Evolutionary conservation across 768 basidiomycete genomes (phyloP).

Genomic region (Leccinum disarticulatum): DNA sequence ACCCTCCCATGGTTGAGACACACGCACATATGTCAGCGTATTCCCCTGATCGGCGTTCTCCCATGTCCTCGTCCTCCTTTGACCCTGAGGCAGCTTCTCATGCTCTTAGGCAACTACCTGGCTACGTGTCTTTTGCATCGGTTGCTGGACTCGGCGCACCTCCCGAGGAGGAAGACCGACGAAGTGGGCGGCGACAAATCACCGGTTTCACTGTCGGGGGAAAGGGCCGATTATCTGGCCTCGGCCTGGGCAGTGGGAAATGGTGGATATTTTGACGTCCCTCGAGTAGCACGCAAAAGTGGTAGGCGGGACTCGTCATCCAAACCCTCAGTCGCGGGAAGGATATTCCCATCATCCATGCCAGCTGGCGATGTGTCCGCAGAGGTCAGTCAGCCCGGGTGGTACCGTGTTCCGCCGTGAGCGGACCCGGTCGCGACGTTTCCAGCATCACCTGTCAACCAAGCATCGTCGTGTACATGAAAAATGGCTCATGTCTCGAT

Average conservation of each 20-base stretch:
- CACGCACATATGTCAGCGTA: slow-evolving; percentile 10
- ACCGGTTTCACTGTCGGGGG: slow-evolving; percentile 18
- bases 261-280: slow-evolving; percentile 31
- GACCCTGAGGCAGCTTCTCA: slow-evolving; percentile 63
- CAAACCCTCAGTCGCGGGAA: slow-evolving; percentile 2
- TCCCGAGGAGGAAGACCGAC: slow-evolving; percentile 43
- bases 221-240: slow-evolving; percentile 20
- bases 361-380: slow-evolving; percentile 6
- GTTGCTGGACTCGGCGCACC: slow-evolving; percentile 68
- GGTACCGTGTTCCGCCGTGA: slow-evolving; percentile 4
- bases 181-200: slow-evolving; percentile 23
- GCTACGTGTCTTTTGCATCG: slow-evolving; percentile 67
- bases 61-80: slow-evolving; percentile 42
- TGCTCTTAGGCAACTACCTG: slow-evolving; percentile 53
- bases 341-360: not conserved
- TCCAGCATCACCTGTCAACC: slow-evolving; percentile 7
- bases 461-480: not conserved
- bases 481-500: slow-evolving; percentile 6
- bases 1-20: slow-evolving; percentile 14
- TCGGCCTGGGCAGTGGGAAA: slow-evolving; percentile 32
- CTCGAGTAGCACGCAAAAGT: not conserved
- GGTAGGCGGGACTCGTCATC: slow-evolving; percentile 10
- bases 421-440: slow-evolving; percentile 4
- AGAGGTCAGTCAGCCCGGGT: slow-evolving; percentile 26
- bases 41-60: slow-evolving; percentile 16